These are phyloP conservation scores for Neurospora sp. DNA, from an alignment of 495 filamentous ascomycete species.

Conservation along the genomic window DNA sequence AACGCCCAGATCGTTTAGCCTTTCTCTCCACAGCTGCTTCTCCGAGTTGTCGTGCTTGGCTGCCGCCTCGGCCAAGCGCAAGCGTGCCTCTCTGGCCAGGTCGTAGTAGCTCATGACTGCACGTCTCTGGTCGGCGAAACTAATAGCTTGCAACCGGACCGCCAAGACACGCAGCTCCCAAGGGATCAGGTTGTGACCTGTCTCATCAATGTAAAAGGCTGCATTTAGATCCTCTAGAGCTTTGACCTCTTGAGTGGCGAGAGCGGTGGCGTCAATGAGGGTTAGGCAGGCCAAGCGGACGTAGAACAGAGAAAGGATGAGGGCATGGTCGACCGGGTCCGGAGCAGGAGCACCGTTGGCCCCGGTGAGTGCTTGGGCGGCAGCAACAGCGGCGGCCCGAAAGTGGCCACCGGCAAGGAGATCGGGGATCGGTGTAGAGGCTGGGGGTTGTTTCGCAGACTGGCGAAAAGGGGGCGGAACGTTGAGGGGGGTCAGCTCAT, in stretches of 20 bases:
- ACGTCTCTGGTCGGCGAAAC: slow-evolving; percentile 70
- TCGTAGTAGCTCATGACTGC: slow-evolving; percentile 86
- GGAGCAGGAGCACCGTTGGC: slow-evolving; percentile 32
- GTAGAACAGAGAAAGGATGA: slow-evolving; percentile 72
- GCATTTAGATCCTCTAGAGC: slow-evolving; percentile 70
- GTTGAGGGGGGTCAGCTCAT: slow-evolving; percentile 57
- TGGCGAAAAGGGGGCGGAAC: slow-evolving; percentile 54
- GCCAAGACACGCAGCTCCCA: slow-evolving; percentile 80
- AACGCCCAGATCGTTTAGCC: slow-evolving; percentile 67
- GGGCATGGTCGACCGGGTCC: slow-evolving; percentile 43
- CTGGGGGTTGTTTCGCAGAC: slow-evolving; percentile 31
- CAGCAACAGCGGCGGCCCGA: slow-evolving; percentile 62
- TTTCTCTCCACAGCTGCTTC: slow-evolving; percentile 50
- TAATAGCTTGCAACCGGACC: slow-evolving; percentile 73
- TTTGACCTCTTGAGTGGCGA: slow-evolving; percentile 82
- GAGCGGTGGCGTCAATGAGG: slow-evolving; percentile 51
- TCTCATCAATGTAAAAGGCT: slow-evolving; percentile 50
- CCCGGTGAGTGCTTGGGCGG: slow-evolving; percentile 57
- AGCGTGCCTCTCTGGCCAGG: slow-evolving; percentile 64
- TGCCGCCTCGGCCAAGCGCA: slow-evolving; percentile 31
- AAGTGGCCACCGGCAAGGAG: slow-evolving; percentile 54
- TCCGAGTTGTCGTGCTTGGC: slow-evolving; percentile 33
- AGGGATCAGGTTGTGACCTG: slow-evolving; percentile 53
- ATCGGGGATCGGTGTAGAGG: slow-evolving; percentile 37
- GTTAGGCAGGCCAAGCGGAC: slow-evolving; percentile 74